phyloP scores from a whole-genome alignment of 2,329 filamentous ascomycete genomes.

The Pyricularia pennisetigena region DNA sequence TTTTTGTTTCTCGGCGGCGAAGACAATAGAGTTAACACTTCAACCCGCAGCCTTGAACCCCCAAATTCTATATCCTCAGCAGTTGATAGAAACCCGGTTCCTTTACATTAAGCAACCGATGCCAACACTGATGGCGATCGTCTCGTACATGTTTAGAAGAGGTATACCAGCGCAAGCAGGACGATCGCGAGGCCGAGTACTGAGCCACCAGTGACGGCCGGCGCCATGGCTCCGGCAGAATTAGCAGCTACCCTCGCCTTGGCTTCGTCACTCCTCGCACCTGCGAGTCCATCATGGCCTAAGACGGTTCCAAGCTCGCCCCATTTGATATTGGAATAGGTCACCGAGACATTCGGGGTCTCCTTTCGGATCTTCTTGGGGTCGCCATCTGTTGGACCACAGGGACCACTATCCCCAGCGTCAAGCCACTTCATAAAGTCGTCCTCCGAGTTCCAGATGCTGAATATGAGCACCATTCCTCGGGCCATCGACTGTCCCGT shows the following conservation, averaged over 20 bases:
- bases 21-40: not conserved
- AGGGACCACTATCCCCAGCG: slow-evolving; percentile 38
- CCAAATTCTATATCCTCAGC: not conserved
- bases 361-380: slow-evolving; percentile 33
- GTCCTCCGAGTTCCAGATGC: slow-evolving; percentile 44
- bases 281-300: not conserved
- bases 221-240: not conserved
- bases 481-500: slow-evolving; percentile 28
- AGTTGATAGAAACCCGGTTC: not conserved
- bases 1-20: not conserved
- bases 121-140: not conserved
- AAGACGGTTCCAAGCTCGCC: slow-evolving; percentile 32
- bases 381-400: slow-evolving; percentile 41
- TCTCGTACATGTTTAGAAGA: not conserved
- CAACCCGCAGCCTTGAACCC: not conserved
- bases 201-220: not conserved
- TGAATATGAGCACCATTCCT: slow-evolving; percentile 43
- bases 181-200: not conserved
- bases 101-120: not conserved
- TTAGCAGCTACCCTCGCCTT: not conserved
- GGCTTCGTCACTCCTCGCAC: not conserved
- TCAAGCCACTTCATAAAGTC: slow-evolving; percentile 51
- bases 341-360: slow-evolving; percentile 36
- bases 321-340: slow-evolving; percentile 45
- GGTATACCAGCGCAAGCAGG: not conserved